These are phyloP conservation scores for Alternaria triticimaculans DNA, from an alignment of 2,329 filamentous ascomycete species.

Conservation along the genomic window DNA sequence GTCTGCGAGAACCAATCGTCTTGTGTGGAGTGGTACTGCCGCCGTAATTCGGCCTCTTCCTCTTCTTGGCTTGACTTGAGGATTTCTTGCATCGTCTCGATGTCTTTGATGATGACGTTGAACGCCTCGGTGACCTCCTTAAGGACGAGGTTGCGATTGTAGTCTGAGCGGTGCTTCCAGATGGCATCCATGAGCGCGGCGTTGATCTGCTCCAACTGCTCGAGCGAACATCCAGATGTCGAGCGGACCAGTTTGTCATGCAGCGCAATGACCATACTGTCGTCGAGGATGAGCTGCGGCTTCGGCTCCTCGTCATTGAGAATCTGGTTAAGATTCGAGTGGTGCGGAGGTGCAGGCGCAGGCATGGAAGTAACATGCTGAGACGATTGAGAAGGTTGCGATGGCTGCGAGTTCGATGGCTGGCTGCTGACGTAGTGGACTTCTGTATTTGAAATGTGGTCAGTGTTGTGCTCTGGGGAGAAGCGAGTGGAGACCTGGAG, in stretches of 20 bases:
- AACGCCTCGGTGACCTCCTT: slow-evolving; percentile 71
- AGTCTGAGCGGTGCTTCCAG: slow-evolving; percentile 79
- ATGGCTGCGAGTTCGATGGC: slow-evolving; percentile 47
- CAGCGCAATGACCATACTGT: slow-evolving; percentile 62
- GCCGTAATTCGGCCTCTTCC: slow-evolving; percentile 15
- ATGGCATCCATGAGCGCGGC: slow-evolving; percentile 88
- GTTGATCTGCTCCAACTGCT: slow-evolving; percentile 94
- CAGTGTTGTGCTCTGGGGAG: slow-evolving; percentile 19
- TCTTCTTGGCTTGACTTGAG: slow-evolving; percentile 50
- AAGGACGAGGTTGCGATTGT: slow-evolving; percentile 80
- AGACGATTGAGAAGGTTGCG: slow-evolving; percentile 48
- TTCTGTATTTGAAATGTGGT: slow-evolving; percentile 32
- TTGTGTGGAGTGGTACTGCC: slow-evolving; percentile 8
- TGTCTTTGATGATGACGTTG: slow-evolving; percentile 75
- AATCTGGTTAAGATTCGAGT: slow-evolving; percentile 49
- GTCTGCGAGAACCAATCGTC: slow-evolving; percentile 14
- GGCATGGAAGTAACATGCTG: slow-evolving; percentile 41
- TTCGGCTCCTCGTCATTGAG: slow-evolving; percentile 50
- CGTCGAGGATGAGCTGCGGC: slow-evolving; percentile 54
- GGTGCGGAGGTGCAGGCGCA: slow-evolving; percentile 45
- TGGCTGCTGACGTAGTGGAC: slow-evolving; percentile 45
- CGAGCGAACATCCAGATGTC: slow-evolving; percentile 82
- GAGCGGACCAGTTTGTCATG: slow-evolving; percentile 68
- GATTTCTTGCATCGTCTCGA: slow-evolving; percentile 61
- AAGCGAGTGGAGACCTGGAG: slow-evolving; percentile 15